Base-by-base conservation (phyloP, 495 filamentous ascomycete genomes). In the Rhizodiscina lignyota region DNA sequence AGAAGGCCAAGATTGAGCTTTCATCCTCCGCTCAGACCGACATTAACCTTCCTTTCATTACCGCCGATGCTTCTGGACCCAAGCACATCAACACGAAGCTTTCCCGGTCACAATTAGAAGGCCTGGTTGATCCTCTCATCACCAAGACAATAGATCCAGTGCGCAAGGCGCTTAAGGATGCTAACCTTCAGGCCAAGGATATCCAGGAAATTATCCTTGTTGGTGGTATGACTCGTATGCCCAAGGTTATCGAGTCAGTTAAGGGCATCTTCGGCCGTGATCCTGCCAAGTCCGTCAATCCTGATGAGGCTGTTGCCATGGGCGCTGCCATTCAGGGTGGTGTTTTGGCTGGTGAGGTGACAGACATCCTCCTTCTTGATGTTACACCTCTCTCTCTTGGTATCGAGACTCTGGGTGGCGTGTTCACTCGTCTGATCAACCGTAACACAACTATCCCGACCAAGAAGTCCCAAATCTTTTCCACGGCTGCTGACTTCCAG, bases 161-260 rank as follows among this genome's bases (percentile, higher is more conserved):
- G 42, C 81, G 85, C 55, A 96, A 96, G 72, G 89, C 89, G 21
- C 67, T 97, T 19, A 96, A 94, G 74, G 89, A 97, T 60, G 91
- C 89, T 56, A 78, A 77, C 56, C 74, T 97, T 30, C 72, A 85
- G 63, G 74, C 89, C 43, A 85, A 82, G 62, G 91, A 97, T 37
- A 92, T 97, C 60, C 84, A 97, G 64, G 89, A 97, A 54, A 83
- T 97, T 49, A 96, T 97, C 57, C 77, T 97, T 18, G 89, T 97
- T 37, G 89, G 89, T 73, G 89, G 89, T 63, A 96, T 96, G 89
- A 94, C 91, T 46, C 91, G 89, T 66, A 97, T 97, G 89, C 89
- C 89, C 51, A 97, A 94, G 77, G 89, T 97, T 49, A 76, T 76
- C 43, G 86, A 96, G 66, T 91, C 85, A 23, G 89, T 96, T 52